Percentiles rank a stretch among this genome's conserved stretches.
Evolutionary conservation across 768 basidiomycete species (phyloP).

Genomic region (Megacollybia marginata): DNA sequence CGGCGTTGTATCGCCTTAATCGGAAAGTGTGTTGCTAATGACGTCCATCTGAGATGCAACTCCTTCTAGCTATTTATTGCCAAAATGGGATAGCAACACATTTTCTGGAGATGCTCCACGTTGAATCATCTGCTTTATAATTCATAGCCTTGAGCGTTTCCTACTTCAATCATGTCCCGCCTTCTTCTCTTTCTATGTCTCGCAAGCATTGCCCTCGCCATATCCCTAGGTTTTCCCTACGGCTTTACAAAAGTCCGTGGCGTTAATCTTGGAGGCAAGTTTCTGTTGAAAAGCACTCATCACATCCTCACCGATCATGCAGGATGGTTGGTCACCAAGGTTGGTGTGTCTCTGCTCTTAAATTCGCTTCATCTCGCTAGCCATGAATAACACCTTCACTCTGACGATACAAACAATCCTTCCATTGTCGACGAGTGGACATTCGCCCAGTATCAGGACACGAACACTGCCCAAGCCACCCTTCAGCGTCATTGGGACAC

Average conservation of each 20-base stretch:
- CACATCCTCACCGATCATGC: neutral
- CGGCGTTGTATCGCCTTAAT: too few species aligned
- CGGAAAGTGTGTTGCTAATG: too few species aligned
- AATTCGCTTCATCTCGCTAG: slow-evolving; percentile 20
- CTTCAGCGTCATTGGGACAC: slow-evolving; percentile 71
- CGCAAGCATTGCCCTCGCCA: slow-evolving; percentile 19
- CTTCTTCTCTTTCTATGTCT: slow-evolving; percentile 6
- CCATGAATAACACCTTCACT: slow-evolving; percentile 78
- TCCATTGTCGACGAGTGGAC: slow-evolving; percentile 74
- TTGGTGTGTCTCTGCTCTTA: slow-evolving; percentile 5
- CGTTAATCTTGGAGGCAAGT: slow-evolving; percentile 70
- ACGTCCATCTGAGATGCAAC: too few species aligned
- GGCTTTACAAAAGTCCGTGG: slow-evolving; percentile 71
- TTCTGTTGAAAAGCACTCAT: slow-evolving; percentile 31
- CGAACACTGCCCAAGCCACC: slow-evolving; percentile 35
- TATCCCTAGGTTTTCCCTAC: slow-evolving; percentile 61
- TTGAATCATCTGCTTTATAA: too few species aligned
- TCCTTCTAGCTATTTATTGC: too few species aligned
- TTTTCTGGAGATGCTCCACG: too few species aligned
- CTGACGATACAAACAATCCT: slow-evolving; percentile 52
- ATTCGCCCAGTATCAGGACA: slow-evolving; percentile 57
- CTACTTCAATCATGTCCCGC: neutral
- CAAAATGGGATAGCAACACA: too few species aligned
- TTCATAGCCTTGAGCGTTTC: too few species aligned
- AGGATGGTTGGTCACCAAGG: neutral